Evolutionary conservation across 2,329 filamentous ascomycete species (phyloP).

Genomic region (Sodiomyces alkalinus): DNA sequence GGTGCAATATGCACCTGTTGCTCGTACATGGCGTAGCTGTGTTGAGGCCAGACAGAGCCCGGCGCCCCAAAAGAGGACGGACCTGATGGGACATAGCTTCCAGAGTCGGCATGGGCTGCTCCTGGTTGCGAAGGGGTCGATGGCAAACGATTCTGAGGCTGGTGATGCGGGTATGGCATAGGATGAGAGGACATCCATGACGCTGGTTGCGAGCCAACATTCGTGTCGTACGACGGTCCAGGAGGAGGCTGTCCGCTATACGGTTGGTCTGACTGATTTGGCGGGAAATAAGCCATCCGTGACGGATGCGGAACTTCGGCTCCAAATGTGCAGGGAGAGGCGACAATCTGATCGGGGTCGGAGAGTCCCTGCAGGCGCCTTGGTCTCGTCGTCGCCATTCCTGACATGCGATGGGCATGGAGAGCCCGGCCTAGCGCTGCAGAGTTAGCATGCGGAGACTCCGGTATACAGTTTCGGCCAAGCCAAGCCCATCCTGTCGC

Average conservation of each 20-base stretch:
- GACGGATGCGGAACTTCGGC: no score
- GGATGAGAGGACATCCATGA: no score
- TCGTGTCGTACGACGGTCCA: no score
- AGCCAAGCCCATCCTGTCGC: no score
- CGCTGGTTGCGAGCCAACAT: no score
- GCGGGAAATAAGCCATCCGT: no score
- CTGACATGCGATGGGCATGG: constrained; percentile 5
- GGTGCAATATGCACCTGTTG: constrained; percentile 9
- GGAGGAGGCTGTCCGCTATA: no score
- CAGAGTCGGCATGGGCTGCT: background rate
- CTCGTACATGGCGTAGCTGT: constrained; percentile 9
- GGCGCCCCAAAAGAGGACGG: background rate
- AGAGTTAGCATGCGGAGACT: background rate
- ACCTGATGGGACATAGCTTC: background rate
- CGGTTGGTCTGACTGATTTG: no score
- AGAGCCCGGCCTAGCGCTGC: constrained; percentile 5
- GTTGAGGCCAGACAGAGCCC: constrained; percentile 7
- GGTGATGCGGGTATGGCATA: constrained; percentile 1
- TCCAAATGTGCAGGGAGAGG: no score
- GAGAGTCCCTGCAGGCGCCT: constrained; percentile 4
- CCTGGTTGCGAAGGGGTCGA: background rate
- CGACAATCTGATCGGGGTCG: constrained; percentile 6
- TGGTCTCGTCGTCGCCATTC: constrained; percentile 6
- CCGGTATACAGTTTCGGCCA: no score
- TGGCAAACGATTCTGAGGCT: background rate